Base-by-base conservation (phyloP, 257 asterid genomes). In the Rubia yunnanensis region DNA sequence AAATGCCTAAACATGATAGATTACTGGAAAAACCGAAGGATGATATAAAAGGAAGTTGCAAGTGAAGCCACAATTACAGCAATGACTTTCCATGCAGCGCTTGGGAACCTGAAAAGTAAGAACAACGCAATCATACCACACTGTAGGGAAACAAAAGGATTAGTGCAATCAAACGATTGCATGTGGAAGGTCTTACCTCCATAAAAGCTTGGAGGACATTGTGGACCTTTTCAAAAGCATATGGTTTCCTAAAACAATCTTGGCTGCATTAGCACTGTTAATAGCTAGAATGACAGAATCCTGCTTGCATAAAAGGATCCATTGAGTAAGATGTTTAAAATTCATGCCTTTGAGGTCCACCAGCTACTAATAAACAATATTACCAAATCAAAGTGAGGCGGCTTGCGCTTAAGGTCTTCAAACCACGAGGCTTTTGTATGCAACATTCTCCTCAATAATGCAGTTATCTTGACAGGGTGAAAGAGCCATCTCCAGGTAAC, bases 341-440 rank as follows among this genome's bases (percentile, higher is more conserved):
- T 60, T 53, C 20, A 62, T 31, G 23, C 15, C 11, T 50, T 67
- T 74, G 56, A 72, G 72, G 71, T 73, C 48, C 57, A 61, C 48
- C 65, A 72, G 60, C 32, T 67, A 63, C 44, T 24, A 31, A 63
- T 59, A 60, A 71, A 38, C 14, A 64, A 74, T 36, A 72, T 60
- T 87, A 94, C 99, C 97, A 94, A 68, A 79, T 86, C 87, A 74
- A 81, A 74, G 36, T 28, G 72, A 18, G 84, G 71, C 64, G 72
- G 72, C 69, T 71, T 82, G 75, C 53, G 74, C 77, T 81, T 78
- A 76, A 90, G 96, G 64, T 83, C 82, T 49, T 83, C 77, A 73
- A 82, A 78, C 99, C 99, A 94, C 70, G 76, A 80, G 66, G 97
- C 97, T 76, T 81, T 84, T n/a, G n/a, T n/a, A n/a, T n/a, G n/a